Percentiles rank a stretch among this genome's conserved stretches.
Conservation (phyloP, 2,329 filamentous ascomycete genomes). For the Purpureocillium takamizusanense region DNA sequence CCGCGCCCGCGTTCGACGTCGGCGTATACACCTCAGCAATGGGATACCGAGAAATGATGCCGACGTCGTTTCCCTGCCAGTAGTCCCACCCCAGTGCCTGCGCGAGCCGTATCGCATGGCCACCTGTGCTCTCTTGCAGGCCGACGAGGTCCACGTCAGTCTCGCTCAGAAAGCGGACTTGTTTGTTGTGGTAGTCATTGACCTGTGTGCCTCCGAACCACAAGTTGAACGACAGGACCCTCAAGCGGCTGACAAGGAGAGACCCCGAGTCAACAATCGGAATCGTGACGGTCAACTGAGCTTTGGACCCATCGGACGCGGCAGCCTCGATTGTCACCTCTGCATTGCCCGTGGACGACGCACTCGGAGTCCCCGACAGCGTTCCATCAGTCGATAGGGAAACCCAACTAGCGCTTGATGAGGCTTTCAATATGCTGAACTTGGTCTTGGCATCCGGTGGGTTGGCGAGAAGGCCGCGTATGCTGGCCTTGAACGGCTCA, state of each 20-base stretch:
- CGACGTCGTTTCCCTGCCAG: constrained; percentile 21
- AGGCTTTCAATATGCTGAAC: constrained; percentile 14
- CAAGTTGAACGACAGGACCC: constrained; percentile 25
- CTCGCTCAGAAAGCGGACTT: constrained; percentile 23
- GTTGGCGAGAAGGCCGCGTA: constrained; percentile 20
- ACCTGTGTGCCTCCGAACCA: constrained; percentile 27
- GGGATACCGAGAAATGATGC: constrained; percentile 28
- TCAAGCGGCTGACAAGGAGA: constrained; percentile 19
- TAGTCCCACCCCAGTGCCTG: constrained; percentile 27
- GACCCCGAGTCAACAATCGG: constrained; percentile 14
- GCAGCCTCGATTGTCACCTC: constrained; percentile 18
- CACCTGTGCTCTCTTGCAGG: constrained; percentile 24
- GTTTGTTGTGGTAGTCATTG: constrained; percentile 28
- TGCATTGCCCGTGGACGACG: too few relatives aligned
- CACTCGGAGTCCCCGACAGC: constrained; percentile 21
- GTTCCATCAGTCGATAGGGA: constrained; percentile 16
- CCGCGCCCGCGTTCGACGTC: constrained; percentile 18
- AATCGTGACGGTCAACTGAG: constrained; percentile 16
- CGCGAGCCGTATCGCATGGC: constrained; percentile 21
- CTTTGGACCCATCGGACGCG: constrained; percentile 9
- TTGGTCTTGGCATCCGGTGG: constrained; percentile 6
- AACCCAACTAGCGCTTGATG: constrained; percentile 18
- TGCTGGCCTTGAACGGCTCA: constrained; percentile 18
- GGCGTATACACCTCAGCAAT: constrained; percentile 18
- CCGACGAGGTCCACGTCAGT: constrained; percentile 24